Base-by-base conservation (phyloP, 768 basidiomycete genomes). In the Lentinula boryana region DNA sequence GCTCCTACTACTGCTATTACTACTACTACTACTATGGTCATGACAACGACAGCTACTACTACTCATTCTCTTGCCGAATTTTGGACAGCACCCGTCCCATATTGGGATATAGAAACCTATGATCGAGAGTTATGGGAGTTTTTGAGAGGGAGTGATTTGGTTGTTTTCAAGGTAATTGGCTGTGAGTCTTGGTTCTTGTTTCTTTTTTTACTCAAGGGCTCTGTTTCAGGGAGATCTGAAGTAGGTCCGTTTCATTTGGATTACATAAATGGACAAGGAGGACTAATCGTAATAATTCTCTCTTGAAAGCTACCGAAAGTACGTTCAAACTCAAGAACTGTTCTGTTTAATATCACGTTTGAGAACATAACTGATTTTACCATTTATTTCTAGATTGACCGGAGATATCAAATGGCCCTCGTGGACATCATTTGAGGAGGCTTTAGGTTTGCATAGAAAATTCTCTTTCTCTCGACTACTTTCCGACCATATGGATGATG, bases 361-460 rank as follows among this genome's bases (percentile, higher is more conserved):
- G 23, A 8, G 62, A 38, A 23, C 57, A 46, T 27, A 27, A 27
- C 43, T 44, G 51, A 21, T 44, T 6, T 33, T 48, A 12, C 10
- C 4, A 43, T 13, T 40, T n/a, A 57, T 44, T 5, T 31, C n/a
- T 68, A 98, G 93, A 68, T 80, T 98, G 36, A 88, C 93, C 0
- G 91, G 91, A 4, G 96, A 99, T 69, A 78, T 95, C 32, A 77
- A 79, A 67, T 99, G 96, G 96, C 90, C 91, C 0, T 81, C 86
- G 1, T 86, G 85, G 56, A 93, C 91, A 1, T 74, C 89, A 0
- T 93, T 96, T 68, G 73, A 79, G 27, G 74, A 77, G 2, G 93
- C 92, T 0, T 71, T 97, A 12, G 93, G 91, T 84, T 64, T 62
- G 76, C 55, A 13, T 44, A 21, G 2, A 65, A 58, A 49, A 63